phyloP scores from a whole-genome alignment of 2,329 filamentous ascomycete species.

The Penicillium sp. region DNA sequence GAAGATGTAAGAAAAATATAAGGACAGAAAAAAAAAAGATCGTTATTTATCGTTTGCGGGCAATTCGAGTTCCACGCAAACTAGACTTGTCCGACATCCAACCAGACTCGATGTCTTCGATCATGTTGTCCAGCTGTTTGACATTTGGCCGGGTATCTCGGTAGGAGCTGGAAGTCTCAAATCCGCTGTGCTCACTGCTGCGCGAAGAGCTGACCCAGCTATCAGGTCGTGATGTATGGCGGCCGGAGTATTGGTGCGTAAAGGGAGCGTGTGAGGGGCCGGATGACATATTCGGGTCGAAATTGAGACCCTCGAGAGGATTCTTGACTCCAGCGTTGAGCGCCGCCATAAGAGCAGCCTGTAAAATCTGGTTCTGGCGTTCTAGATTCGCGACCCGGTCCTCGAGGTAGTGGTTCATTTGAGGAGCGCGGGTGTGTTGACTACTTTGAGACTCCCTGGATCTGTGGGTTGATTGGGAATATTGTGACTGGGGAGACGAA shows the following conservation, averaged over 20 bases:
- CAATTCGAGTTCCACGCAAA: constrained; percentile 10
- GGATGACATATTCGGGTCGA: constrained; percentile 22
- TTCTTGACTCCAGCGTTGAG: constrained; percentile 38
- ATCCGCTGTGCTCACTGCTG: constrained; percentile 29
- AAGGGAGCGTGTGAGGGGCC: constrained; percentile 18
- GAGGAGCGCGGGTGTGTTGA: constrained; percentile 13
- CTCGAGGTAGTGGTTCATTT: constrained; percentile 32
- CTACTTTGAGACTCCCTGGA: constrained; percentile 21
- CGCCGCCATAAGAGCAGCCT: constrained; percentile 42
- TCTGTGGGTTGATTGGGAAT: constrained; percentile 23
- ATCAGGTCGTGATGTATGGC: constrained; percentile 22
- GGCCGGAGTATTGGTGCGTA: constrained; percentile 18
- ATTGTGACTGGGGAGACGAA: constrained; percentile 23
- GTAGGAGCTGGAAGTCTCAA: constrained; percentile 20
- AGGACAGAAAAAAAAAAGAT: neutral
- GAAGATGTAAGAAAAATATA: neutral
- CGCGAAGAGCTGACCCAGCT: constrained; percentile 32
- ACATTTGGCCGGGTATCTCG: constrained; percentile 24
- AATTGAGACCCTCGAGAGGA: constrained; percentile 27
- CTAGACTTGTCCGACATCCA: constrained; percentile 32
- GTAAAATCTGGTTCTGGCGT: constrained; percentile 44
- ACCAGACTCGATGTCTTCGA: constrained; percentile 33
- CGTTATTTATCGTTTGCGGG: constrained; percentile 11
- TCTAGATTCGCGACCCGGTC: constrained; percentile 41
- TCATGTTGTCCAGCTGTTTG: constrained; percentile 33